Base-by-base conservation (phyloP, 306 rosid species). In the Luffa acutangula region DNA sequence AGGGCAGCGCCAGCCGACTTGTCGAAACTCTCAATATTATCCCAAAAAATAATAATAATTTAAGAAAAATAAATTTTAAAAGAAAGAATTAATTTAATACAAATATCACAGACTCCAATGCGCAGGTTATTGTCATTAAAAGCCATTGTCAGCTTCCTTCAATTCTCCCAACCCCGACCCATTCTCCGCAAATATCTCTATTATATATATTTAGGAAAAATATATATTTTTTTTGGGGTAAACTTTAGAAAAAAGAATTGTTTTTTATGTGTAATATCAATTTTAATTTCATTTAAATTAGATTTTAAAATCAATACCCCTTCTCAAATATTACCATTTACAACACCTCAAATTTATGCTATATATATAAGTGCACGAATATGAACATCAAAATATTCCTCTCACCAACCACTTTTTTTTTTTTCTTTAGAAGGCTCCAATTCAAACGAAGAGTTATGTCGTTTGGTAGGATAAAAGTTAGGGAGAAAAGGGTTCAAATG, bases 111-210 rank as follows among this genome's bases (percentile, higher is more conserved):
- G 1, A 1, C 15, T 34, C 42, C 71, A 17, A 48, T 15, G 15
- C 39, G 39, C 18, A 82, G 51, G 59, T 65, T 13, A 63, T 12
- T 33, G 75, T 78, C 45, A 72, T 75, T 43, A 39, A 52, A 81
- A 39, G n/a, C 33, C 53, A 4, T 31, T 59, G 43, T 21, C 85
- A 62, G 83, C 78, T 54, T 64, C 78, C 77, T 64, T 83, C 80
- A 45, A 75, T 64, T 53, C 80, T 79, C 34, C 45, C 15, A 74
- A 65, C 72, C 42, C 42, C 48, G 5, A 57, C 52, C 63, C 56
- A 43, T 71, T 42, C 51, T 58, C n/a, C n/a, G 9, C 21, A 25
- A 25, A 25, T 25, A 25, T 56, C 41, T 37, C 25, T 25, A 17
- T 54, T 25, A 25, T 25, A 25, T 25, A 25, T 25, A 25, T 25